Evolutionary conservation across 2,329 filamentous ascomycete species (phyloP), one percentile per base, ranked within the genome.

Genomic region (Gnomoniopsis sp.): DNA sequence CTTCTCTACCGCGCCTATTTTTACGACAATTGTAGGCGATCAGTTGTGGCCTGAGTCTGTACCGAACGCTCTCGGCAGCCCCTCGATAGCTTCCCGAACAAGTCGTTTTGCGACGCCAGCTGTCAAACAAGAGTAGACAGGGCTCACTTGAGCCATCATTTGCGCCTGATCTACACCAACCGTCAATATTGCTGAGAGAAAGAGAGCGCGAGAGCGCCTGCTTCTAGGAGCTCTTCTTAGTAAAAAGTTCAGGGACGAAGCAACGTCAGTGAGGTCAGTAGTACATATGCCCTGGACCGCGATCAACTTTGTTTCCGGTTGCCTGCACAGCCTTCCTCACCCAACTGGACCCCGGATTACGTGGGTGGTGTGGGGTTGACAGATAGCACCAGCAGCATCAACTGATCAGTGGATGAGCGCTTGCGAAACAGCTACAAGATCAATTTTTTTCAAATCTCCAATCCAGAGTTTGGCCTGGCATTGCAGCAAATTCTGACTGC

Each of bases 291-390:
- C 44, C 21, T 30, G 21, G 33, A 47, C 26, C 34, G 34, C 33
- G 34, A 3, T 7, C 47, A 15, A 23, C 22, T 23, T 19, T 49
- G 17, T 22, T 43, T 48, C 26, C 41, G 41, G 46, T 33, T 14
- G 34, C 26, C 17, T 56, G 53, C 53, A 56, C 53, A 38, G 53
- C 53, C 50, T 38, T 34, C 47, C 44, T 26, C 23, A 22, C 34
- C 38, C 38, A 41, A 15, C n/a, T 41, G 44, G 23, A 49, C 53
- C 46, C 53, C 53, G 36, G 53, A 56, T 44, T 50, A 44, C 47
- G 46, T 49, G 46, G 53, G 30, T 50, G 47, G 22, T 33, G 44
- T 49, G 34, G 53, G 43, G 22, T 7, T 43, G 26, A 17, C 19
- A 44, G 43, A 6, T 7, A 3, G 43, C 19, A 44, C 17, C 15